Base-by-base conservation (phyloP, 371 early-diverging fungal species). In the Lichtheimia hyalospora region DNA sequence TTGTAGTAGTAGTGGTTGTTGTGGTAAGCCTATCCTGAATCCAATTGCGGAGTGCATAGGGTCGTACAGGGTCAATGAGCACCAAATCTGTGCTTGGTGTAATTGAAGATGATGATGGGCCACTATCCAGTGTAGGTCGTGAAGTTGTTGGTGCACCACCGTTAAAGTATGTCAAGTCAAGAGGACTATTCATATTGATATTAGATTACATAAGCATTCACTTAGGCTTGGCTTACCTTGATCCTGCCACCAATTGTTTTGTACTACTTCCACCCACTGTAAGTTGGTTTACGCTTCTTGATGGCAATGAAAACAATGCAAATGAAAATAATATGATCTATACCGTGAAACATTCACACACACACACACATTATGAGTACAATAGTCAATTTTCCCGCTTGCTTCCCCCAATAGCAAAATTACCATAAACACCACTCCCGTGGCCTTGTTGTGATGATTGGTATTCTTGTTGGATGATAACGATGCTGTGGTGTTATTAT, bases 401-500 rank as follows among this genome's bases (percentile, higher is more conserved):
- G 62, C 18, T 0, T 10, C 34, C 34, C 34, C 34, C 6, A 34
- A 34, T 34, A 0, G 6, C 10, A 34, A 34, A 1, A 64, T 73
- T 77, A 88, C 89, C 90, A 89, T 89, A 56, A 90, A 86, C 14
- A 89, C 86, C 15, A 86, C 80, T 2, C 89, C 87, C 1, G 83
- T 81, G 10, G 82, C 69, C 58, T 69, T 72, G 1, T 69, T 74
- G 10, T 34, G 34, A 34, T 67, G 34, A 34, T 68, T 69, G 61
- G 67, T 68, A 28, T 73, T 57, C 49, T 68, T 70, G 42, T 41
- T 41, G 12, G 44, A 15, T 27, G 56, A 15, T 34, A 34, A 8
- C 34, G 10, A 34, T 34, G 34, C 34, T 34, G 34, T 34, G 28
- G 3, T 28, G 28, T 2, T 25, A 5, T 2, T 25, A 7, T 34